A percentile compares a stretch with the other conserved stretches of the same genome.
Evolutionary conservation across 1,139 yeast species (phyloP).

Genomic region (Scheffersomyces cryptocercus): DNA sequence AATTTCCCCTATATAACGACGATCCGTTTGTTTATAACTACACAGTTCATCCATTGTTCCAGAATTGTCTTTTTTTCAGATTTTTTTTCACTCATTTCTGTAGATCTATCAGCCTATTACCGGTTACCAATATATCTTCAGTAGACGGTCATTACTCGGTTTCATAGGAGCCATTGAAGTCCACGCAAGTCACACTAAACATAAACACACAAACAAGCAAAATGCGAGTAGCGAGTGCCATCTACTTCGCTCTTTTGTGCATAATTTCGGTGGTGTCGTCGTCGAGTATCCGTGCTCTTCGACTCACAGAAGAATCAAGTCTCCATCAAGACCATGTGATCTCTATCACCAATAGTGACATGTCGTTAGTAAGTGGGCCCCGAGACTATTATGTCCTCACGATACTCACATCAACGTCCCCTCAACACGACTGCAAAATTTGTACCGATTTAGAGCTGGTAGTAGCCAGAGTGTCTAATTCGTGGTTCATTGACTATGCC

Average conservation of each 20-base stretch:
- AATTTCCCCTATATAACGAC: too few relatives aligned
- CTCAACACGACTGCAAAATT: conserved; percentile 37
- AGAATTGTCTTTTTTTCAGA: too few relatives aligned
- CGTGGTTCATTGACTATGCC: conserved; percentile 45
- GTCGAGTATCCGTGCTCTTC: not conserved
- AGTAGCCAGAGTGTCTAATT: conserved; percentile 38
- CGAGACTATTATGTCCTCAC: conserved; percentile 45
- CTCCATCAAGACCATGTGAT: conserved; percentile 24
- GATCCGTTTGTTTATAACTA: too few relatives aligned
- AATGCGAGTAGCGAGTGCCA: not conserved
- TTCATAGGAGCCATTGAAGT: not conserved
- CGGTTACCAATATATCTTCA: too few relatives aligned
- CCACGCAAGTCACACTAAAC: not conserved
- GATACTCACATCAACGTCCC: conserved; percentile 44
- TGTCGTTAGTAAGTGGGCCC: conserved; percentile 32
- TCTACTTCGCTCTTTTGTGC: not conserved
- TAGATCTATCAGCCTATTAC: too few relatives aligned
- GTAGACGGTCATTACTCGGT: too few relatives aligned
- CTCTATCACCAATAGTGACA: conserved; percentile 30
- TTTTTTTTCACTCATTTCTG: too few relatives aligned
- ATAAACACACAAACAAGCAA: not conserved
- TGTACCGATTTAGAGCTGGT: conserved; percentile 44
- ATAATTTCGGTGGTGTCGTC: not conserved
- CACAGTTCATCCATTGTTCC: too few relatives aligned
- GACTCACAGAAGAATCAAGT: conserved; percentile 14